Conservation (phyloP, 2,329 filamentous ascomycete species). For the Monilinia fructicola region DNA sequence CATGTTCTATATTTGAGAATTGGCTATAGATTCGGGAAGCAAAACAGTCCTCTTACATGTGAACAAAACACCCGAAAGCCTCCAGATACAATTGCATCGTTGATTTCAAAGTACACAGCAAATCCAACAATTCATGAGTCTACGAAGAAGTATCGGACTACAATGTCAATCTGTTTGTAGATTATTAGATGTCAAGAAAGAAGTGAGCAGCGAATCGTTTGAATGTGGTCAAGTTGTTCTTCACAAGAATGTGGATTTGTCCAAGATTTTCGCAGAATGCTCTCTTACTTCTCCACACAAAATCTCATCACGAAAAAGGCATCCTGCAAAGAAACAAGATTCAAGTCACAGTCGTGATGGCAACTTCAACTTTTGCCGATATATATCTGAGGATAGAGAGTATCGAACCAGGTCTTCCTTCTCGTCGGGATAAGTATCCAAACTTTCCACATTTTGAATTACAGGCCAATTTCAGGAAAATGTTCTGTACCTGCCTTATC, state of each 20-base stretch:
- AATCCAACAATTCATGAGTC: neutral
- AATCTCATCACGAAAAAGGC: neutral
- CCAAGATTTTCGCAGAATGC: neutral
- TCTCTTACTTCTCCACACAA: neutral
- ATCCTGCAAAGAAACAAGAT: neutral
- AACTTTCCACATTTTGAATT: neutral
- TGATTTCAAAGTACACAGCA: neutral
- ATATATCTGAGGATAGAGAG: neutral
- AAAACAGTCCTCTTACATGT: neutral
- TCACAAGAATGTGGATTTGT: neutral
- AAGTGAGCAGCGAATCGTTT: neutral
- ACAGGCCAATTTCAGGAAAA: neutral
- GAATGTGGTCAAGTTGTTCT: neutral
- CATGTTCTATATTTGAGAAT: neutral
- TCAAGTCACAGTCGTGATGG: neutral
- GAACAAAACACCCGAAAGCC: neutral
- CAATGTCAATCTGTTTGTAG: neutral
- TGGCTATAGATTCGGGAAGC: neutral
- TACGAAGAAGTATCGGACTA: neutral
- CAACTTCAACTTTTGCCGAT: neutral
- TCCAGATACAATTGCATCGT: neutral
- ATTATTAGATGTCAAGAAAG: neutral
- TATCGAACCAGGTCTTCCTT: neutral
- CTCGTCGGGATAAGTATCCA: neutral
- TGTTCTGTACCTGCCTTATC: neutral